phyloP scores from a whole-genome alignment of 1,139 yeast species.

The Diutina sp. region DNA sequence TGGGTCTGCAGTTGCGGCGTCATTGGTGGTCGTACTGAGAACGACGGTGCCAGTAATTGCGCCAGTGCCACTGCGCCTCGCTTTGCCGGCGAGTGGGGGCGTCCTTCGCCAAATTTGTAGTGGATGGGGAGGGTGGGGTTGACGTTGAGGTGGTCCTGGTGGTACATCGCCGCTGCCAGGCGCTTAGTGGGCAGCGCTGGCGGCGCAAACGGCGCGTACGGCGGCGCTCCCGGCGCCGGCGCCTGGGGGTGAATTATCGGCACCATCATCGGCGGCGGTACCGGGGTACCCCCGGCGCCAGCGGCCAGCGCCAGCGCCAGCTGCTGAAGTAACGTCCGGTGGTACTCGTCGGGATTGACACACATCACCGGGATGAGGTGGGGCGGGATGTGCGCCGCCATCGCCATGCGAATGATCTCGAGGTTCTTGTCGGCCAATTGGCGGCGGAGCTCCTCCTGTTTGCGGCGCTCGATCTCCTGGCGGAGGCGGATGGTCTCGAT shows the following conservation, averaged over 20 bases:
- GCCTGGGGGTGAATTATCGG: not conserved
- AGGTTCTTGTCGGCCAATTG: conserved; percentile 2
- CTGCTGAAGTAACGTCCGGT: not conserved
- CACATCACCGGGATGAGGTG: conserved; percentile 1
- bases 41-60: not conserved
- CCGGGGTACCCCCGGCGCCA: not conserved
- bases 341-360: not conserved
- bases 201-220: not conserved
- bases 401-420: not conserved
- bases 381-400: not conserved
- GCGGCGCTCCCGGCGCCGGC: not conserved
- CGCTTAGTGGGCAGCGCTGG: not conserved
- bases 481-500: not conserved
- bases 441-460: not conserved
- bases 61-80: not conserved
- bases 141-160: not conserved
- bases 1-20: not conserved
- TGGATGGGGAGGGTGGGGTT: not conserved
- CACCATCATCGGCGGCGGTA: not conserved
- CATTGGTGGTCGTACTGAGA: not conserved
- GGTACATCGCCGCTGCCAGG: not conserved
- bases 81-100: not conserved
- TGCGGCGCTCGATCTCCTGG: not conserved
- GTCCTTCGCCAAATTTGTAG: not conserved
- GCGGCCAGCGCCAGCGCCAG: not conserved